Percentiles rank a stretch among this genome's conserved stretches.
Conservation (phyloP, 73 alveolate species). For the Effrenium voratum region DNA sequence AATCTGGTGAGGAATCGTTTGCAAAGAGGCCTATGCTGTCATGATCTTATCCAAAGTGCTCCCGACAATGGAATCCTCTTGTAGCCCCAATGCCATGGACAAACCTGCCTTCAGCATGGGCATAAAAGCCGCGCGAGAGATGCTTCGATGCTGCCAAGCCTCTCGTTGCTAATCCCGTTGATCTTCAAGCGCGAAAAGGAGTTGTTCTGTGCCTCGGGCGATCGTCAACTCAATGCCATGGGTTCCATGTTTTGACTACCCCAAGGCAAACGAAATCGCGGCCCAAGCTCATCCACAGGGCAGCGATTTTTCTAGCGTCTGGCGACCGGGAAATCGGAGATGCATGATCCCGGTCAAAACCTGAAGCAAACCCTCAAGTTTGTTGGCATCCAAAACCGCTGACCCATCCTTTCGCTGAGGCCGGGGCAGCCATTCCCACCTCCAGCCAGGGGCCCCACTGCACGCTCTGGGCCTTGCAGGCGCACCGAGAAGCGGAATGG, state of each 20-base stretch:
- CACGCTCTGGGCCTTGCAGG: slow-evolving; percentile 56
- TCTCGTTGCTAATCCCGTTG: slow-evolving; percentile 94
- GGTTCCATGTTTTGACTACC: neutral
- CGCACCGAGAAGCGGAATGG: too few species aligned
- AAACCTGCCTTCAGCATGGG: too few species aligned
- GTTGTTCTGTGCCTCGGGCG: slow-evolving; percentile 79
- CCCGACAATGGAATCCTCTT: too few species aligned
- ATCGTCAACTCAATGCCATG: neutral
- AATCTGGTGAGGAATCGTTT: too few species aligned
- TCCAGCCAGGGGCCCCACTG: slow-evolving; percentile 94
- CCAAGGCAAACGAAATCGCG: neutral
- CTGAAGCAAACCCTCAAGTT: neutral
- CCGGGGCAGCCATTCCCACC: slow-evolving; percentile 86
- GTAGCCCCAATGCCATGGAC: too few species aligned
- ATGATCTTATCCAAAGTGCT: too few species aligned
- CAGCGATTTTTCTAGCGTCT: neutral
- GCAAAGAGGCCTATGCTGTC: too few species aligned
- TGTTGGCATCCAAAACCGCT: neutral
- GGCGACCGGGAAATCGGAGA: neutral
- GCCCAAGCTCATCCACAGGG: neutral
- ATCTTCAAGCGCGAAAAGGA: slow-evolving; percentile 84
- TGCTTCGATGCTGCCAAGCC: too few species aligned
- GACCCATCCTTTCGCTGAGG: neutral
- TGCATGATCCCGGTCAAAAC: neutral
- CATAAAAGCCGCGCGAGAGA: too few species aligned